These are phyloP conservation scores for Bretziella fagacearum DNA, from an alignment of 2,329 filamentous ascomycete species.

Conservation along the genomic window DNA sequence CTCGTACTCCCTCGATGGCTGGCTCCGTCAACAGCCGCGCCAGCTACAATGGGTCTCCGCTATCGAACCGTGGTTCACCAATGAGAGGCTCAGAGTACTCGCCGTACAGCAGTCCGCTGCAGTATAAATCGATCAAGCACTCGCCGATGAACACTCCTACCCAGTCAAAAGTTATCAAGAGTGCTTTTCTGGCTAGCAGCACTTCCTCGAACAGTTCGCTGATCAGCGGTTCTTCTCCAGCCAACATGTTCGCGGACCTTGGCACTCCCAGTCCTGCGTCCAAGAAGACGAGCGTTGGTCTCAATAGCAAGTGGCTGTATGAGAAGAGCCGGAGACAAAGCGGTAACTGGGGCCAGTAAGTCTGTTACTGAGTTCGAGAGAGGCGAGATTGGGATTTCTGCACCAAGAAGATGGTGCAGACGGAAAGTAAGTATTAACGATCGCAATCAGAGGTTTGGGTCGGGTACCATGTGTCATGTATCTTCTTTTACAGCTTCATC, in stretches of 20 bases:
- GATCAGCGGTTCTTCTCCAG: constrained; percentile 26
- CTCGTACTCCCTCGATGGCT: constrained; percentile 50
- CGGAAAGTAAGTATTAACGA: constrained; percentile 3
- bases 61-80: constrained; percentile 29
- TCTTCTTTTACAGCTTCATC: not conserved
- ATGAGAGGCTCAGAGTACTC: constrained; percentile 30
- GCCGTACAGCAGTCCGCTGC: constrained; percentile 34
- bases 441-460: not conserved
- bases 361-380: not conserved
- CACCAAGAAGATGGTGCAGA: not conserved
- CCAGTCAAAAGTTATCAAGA: constrained; percentile 13
- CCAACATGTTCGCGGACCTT: constrained; percentile 38
- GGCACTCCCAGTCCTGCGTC: constrained; percentile 52
- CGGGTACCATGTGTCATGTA: not conserved
- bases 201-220: constrained; percentile 23
- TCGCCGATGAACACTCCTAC: constrained; percentile 28
- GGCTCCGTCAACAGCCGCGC: constrained; percentile 44
- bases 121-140: constrained; percentile 44
- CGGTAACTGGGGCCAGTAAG: constrained; percentile 25
- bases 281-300: constrained; percentile 54
- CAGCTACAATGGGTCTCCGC: constrained; percentile 40
- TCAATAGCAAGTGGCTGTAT: constrained; percentile 93
- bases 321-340: constrained; percentile 53
- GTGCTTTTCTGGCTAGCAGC: constrained; percentile 2
- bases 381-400: not conserved